A percentile compares a stretch with the other conserved stretches of the same genome.
These are phyloP conservation scores for Epichloe sp. DNA, from an alignment of 2,329 filamentous ascomycete species.

Conservation along the genomic window DNA sequence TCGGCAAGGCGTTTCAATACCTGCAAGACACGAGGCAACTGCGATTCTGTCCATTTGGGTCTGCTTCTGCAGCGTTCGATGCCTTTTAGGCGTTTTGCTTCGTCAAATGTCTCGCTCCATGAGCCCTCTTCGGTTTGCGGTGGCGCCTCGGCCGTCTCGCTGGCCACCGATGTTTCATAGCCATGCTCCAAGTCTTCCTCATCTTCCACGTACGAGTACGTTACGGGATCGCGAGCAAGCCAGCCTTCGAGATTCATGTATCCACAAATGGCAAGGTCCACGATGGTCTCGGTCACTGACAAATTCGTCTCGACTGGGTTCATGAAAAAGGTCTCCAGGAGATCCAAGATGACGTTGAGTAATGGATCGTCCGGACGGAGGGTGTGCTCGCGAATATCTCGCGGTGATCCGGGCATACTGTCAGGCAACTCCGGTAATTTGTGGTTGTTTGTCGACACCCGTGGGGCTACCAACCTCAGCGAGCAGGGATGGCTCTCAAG, in stretches of 20 bases:
- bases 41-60: constrained; percentile 38
- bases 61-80: constrained; percentile 39
- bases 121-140: neutral
- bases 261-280: constrained; percentile 73
- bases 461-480: constrained; percentile 51
- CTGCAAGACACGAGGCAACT: constrained; percentile 39
- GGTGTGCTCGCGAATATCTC: constrained; percentile 47
- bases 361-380: constrained; percentile 50
- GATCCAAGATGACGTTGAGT: constrained; percentile 51
- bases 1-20: constrained; percentile 47
- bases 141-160: constrained; percentile 1
- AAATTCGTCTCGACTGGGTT: constrained; percentile 90
- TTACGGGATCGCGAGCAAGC: constrained; percentile 61
- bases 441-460: constrained; percentile 40
- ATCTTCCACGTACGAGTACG: constrained; percentile 37
- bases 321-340: constrained; percentile 69
- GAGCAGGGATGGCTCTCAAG: constrained; percentile 66
- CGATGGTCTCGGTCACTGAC: constrained; percentile 68
- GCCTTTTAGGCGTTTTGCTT: constrained; percentile 26
- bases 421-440: constrained; percentile 42
- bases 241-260: constrained; percentile 82
- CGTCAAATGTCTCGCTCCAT: constrained; percentile 7
- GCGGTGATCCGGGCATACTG: constrained; percentile 46
- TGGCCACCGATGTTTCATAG: constrained; percentile 5
- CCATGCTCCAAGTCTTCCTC: constrained; percentile 15